Evolutionary conservation across 176 grass and related monocot species (phyloP), one percentile per base, ranked within the genome.

Genomic region (Zoysia pacifica): DNA sequence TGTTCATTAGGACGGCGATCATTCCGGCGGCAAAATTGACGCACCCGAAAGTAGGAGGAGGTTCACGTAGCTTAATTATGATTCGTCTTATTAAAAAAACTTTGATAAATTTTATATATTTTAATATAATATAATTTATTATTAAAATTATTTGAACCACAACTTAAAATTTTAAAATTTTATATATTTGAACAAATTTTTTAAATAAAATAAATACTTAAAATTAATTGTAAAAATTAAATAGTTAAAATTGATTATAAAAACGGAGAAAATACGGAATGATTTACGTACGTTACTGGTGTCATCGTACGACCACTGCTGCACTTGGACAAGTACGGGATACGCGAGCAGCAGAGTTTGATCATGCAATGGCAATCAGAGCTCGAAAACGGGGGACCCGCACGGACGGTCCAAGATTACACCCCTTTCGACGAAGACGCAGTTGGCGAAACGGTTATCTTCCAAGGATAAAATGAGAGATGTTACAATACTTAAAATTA

Each of bases 1-100:
- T 62, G 40, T 74, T 73, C 47, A 79, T 79, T 83, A 83, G 65
- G 80, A 6, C 75, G 38, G 75, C 3, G 69, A 67, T 72, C 66
- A 78, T 79, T 75, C 62, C n/a, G 47, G 53, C 50, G 3, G 52
- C 14, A 83, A 60, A 67, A 83, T 67, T 45, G 59, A 10, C 73
- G 50, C 53, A 28, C 4, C n/a, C 69, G 14, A 48, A 51, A 65
- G 65, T 28, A 5, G 11, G 4, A 9, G 36, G 7, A 8, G 28
- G 42, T 37, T 11, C 62, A 60, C 44, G n/a, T n/a, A n/a, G n/a
- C n/a, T n/a, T n/a, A n/a, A n/a, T n/a, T n/a, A n/a, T n/a, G n/a
- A n/a, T n/a, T n/a, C n/a, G n/a, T n/a, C n/a, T n/a, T n/a, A n/a
- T n/a, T n/a, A n/a, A n/a, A n/a, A n/a, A n/a, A n/a, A n/a, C n/a